These are phyloP conservation scores for Tylopilus sp. DNA, from an alignment of 1,284 basidiomycete species.

Conservation along the genomic window DNA sequence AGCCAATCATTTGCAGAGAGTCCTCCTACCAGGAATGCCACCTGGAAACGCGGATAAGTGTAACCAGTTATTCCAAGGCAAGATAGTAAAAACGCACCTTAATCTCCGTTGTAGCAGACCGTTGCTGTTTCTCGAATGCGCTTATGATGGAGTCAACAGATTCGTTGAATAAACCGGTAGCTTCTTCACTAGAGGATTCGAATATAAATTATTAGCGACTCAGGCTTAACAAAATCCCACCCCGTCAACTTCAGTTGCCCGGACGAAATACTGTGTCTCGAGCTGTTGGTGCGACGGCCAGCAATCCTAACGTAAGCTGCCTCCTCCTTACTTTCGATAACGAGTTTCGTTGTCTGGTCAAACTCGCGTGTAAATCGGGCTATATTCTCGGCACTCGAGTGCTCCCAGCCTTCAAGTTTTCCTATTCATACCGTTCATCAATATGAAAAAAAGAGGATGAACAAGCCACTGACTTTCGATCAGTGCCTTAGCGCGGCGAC, in stretches of 20 bases:
- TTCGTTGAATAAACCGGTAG: conserved; percentile 45
- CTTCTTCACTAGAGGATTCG: conserved; percentile 41
- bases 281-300: neutral
- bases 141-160: conserved; percentile 23
- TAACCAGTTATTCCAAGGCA: neutral
- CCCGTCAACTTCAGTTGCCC: conserved; percentile 13
- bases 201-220: conserved; percentile 16
- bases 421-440: neutral
- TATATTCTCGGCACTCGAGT: neutral
- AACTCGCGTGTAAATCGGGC: neutral
- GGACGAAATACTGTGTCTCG: neutral
- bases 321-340: neutral
- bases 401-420: neutral
- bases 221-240: neutral
- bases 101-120: conserved; percentile 24
- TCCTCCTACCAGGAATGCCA: conserved; percentile 39
- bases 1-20: conserved; percentile 48
- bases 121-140: conserved; percentile 36
- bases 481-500: neutral
- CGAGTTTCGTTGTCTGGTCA: neutral
- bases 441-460: neutral
- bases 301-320: neutral
- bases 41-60: conserved; percentile 1
- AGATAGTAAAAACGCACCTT: conserved; percentile 22
- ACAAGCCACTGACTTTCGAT: neutral